Conservation (phyloP, 352 stramenopile species). For the Globisporangium cederbergense region DNA sequence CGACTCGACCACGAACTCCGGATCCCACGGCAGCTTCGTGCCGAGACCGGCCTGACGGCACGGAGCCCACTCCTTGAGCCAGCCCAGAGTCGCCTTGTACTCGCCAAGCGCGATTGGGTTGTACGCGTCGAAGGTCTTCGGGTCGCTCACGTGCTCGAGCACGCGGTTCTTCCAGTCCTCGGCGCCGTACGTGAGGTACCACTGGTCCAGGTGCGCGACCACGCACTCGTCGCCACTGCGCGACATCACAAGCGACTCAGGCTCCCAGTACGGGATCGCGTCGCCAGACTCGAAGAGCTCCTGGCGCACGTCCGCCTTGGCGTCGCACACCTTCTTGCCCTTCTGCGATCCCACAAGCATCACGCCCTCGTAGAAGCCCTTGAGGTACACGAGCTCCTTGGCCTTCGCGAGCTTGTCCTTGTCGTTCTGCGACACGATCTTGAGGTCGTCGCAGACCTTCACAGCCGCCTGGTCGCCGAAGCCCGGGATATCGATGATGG, state of each 20-base stretch:
- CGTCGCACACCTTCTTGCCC: conserved; percentile 95
- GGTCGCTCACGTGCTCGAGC: conserved; percentile 92
- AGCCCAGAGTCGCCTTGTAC: conserved; percentile 97
- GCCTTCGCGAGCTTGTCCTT: conserved; percentile 98
- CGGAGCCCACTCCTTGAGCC: conserved; percentile 99
- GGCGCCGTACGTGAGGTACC: conserved; percentile 98
- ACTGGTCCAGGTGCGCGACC: conserved; percentile 99
- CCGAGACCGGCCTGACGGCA: conserved; percentile 97
- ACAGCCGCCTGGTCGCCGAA: conserved; percentile 96
- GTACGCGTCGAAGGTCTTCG: conserved; percentile 94
- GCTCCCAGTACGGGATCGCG: conserved; percentile 98
- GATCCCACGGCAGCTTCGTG: conserved; percentile 97
- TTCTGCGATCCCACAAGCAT: conserved; percentile 98
- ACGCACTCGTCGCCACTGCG: conserved; percentile 98
- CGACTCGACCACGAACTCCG: conserved; percentile 98
- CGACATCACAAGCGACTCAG: conserved; percentile 97
- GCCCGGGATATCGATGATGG: conserved; percentile 99
- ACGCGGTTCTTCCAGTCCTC: conserved; percentile 97
- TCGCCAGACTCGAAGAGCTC: conserved; percentile 94
- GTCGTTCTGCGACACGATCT: conserved; percentile 99
- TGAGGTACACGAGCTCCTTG: conserved; percentile 98
- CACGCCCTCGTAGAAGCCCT: conserved; percentile 99
- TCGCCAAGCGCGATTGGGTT: conserved; percentile 91
- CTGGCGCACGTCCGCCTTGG: conserved; percentile 96
- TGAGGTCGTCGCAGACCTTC: conserved; percentile 96